These are phyloP conservation scores for Talaromyces atroroseus DNA, from an alignment of 2,329 filamentous ascomycete species.

Conservation along the genomic window DNA sequence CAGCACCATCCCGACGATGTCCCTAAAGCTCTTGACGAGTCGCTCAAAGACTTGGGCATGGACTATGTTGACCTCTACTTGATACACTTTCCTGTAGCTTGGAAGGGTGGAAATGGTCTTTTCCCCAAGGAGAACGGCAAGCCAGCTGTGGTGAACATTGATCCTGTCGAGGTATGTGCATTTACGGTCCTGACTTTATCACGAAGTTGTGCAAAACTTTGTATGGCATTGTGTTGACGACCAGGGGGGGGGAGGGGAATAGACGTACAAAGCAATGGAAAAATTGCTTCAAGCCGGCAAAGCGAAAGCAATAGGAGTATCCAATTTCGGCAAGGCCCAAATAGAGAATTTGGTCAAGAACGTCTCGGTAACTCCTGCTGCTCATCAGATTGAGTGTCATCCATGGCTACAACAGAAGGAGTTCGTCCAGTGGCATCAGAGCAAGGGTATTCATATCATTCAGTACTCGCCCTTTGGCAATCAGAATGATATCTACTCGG, in stretches of 20 bases:
- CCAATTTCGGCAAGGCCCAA: constrained; percentile 47
- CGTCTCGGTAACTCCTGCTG: constrained; percentile 42
- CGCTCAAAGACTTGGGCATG: constrained; percentile 57
- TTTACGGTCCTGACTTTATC: too few species aligned
- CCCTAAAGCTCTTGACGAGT: constrained; percentile 54
- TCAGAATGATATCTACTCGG: constrained; percentile 46
- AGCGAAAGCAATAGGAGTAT: constrained; percentile 48
- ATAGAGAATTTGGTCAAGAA: constrained; percentile 45
- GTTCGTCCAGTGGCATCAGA: constrained; percentile 47
- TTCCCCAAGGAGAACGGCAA: constrained; percentile 44
- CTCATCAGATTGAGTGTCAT: constrained; percentile 50
- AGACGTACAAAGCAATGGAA: constrained; percentile 50
- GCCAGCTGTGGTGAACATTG: constrained; percentile 38
- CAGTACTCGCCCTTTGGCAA: constrained; percentile 54
- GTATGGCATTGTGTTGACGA: too few species aligned
- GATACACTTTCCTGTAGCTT: constrained; percentile 61
- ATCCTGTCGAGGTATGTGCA: constrained; percentile 43
- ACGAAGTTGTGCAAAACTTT: too few species aligned
- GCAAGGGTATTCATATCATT: constrained; percentile 49
- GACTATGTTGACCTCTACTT: constrained; percentile 66
- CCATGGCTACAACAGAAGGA: constrained; percentile 48
- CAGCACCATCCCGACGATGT: constrained; percentile 59
- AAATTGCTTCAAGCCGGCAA: constrained; percentile 38
- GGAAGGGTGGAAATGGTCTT: constrained; percentile 43
- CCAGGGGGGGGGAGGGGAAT: too few species aligned